Evolutionary conservation across 2,329 filamentous ascomycete species (phyloP), one percentile per base, ranked within the genome.

Genomic region (Sporothrix luriei): DNA sequence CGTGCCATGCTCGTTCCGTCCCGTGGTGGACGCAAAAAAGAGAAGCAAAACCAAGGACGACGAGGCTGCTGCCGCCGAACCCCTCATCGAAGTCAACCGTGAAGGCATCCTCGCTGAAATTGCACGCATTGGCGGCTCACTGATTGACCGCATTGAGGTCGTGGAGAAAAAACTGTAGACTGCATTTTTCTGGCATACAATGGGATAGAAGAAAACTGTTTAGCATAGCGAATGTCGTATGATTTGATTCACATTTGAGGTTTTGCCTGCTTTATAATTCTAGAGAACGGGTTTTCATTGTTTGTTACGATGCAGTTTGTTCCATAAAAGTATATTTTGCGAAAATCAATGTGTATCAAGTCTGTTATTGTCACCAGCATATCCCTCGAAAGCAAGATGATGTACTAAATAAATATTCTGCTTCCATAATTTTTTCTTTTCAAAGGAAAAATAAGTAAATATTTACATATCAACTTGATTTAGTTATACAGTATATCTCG

Each of bases 21-120:
- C 90, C 71, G 76, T 82, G 43, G 14, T 75, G 2, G 40, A 59
- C n/a, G 29, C 38, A 13, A 69, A 68, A n/a, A 52, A 40, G 29
- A 59, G 49, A 19, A 57, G 38, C 38, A 68, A 55, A 21, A 29
- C 26, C 19, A 64, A 33, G 26, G 11, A 75, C 9, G 78, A 75
- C 5, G 77, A 78, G 40, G 33, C 5, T 6, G 68, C 40, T 9
- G 66, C 61, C 13, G 66, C 68, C 69, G 38, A 77, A 64, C 80
- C 79, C 4, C 75, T 84, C 26, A 87, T 91, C 29, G 84, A 85
- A 73, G 79, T 93, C 6, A 93, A 95, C 74, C 87, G 85, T 73
- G 82, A 83, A 54, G 89, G 85, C 0, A 87, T 95, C 5, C 75
- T 94, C 66, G 82, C 87, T 43, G 92, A 95, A 80, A 92, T 96